These are phyloP conservation scores for Cyclotella kingstonii DNA, from an alignment of 108 stramenopile species.

Conservation along the genomic window DNA sequence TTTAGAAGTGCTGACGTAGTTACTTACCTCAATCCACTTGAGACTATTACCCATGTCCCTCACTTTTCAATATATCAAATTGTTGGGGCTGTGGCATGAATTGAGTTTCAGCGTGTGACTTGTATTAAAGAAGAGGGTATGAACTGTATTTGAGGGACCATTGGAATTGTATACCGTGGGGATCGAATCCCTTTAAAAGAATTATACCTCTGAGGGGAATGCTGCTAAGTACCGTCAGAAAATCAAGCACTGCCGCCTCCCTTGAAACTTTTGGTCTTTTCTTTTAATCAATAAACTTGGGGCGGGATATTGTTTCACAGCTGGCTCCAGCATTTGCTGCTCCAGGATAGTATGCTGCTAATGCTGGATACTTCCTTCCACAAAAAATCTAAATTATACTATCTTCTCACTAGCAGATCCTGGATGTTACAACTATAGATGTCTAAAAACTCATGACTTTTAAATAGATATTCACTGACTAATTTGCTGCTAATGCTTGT, in stretches of 20 bases:
- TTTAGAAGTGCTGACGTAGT: conserved; percentile 89
- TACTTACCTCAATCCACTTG: conserved; percentile 90
- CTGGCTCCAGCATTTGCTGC: conserved; percentile 75
- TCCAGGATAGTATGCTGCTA: conserved; percentile 76
- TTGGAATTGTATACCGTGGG: conserved; percentile 88
- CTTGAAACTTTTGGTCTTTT: conserved; percentile 90
- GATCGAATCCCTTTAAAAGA: conserved; percentile 92
- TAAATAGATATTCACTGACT: too few species aligned
- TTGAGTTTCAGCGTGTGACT: conserved; percentile 86
- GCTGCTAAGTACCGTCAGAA: conserved; percentile 93
- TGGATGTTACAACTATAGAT: too few species aligned
- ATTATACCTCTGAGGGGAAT: conserved; percentile 95
- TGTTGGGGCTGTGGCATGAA: conserved; percentile 72
- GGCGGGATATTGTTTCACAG: conserved; percentile 78
- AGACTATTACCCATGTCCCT: conserved; percentile 82
- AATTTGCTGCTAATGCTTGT: too few species aligned
- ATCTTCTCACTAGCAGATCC: not conserved
- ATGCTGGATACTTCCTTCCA: conserved; percentile 92
- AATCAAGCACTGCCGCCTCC: conserved; percentile 97
- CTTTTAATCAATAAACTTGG: conserved; percentile 78
- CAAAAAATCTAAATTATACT: conserved; percentile 92
- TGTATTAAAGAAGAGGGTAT: conserved; percentile 78
- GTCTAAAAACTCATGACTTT: too few species aligned
- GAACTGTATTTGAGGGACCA: conserved; percentile 80
- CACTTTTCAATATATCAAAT: conserved; percentile 84